Conservation (phyloP, 331 rosid genomes). For the Acacia pycnantha region DNA sequence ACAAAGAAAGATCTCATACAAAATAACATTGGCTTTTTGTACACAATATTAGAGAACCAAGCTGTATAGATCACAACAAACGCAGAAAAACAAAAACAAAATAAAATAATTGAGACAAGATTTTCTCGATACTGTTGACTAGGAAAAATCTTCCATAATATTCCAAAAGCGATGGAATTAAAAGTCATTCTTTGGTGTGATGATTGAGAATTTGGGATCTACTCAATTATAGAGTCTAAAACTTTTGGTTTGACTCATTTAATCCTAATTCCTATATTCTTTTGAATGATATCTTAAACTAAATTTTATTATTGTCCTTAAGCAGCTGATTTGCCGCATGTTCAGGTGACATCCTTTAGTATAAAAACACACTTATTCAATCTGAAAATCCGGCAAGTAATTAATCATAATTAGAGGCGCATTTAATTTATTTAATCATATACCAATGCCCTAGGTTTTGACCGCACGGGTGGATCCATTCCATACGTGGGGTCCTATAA, state of each 20-base stretch:
- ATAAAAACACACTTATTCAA: constrained; percentile 45
- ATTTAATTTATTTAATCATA: constrained; percentile 12
- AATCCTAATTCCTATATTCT: constrained; percentile 8
- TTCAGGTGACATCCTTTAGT: constrained; percentile 61
- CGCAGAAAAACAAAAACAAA: background rate
- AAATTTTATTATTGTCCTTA: constrained; percentile 21
- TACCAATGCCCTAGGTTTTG: constrained; percentile 53
- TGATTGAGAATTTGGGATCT: constrained; percentile 47
- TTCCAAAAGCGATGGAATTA: background rate
- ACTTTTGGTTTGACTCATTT: constrained; percentile 40
- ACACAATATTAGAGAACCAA: constrained; percentile 19
- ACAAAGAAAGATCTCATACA: background rate
- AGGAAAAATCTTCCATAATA: constrained; percentile 12
- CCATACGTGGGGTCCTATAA: constrained; percentile 33
- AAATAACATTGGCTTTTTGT: background rate
- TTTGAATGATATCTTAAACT: background rate
- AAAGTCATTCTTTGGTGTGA: constrained; percentile 28
- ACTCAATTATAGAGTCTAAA: constrained; percentile 30
- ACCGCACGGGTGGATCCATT: constrained; percentile 61
- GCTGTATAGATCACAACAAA: constrained; percentile 2
- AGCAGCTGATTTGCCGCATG: constrained; percentile 66
- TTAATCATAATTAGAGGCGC: constrained; percentile 25
- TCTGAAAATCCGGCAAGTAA: constrained; percentile 37
- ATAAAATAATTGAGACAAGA: constrained; percentile 23
- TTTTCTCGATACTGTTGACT: constrained; percentile 46